These are phyloP conservation scores for Schoenoplectus tabernaemontani DNA, from an alignment of 202 grass and related monocot species.

Conservation along the genomic window DNA sequence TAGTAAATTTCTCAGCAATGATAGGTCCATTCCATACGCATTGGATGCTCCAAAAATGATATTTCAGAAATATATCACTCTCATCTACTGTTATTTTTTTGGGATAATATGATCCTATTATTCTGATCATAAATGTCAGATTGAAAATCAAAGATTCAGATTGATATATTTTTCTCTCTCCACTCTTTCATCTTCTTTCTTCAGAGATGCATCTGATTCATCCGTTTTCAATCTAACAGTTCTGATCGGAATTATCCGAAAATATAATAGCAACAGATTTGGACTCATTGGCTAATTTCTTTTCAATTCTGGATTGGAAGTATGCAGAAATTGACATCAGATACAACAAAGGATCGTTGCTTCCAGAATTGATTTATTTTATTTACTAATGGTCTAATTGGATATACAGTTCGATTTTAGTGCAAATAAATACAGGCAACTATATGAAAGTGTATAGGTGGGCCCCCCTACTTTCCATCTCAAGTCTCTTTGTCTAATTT, in stretches of 20 bases:
- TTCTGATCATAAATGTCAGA: too few relatives aligned
- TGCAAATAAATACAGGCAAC: slow-evolving; percentile 1
- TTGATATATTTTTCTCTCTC: too few relatives aligned
- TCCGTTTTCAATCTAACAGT: too few relatives aligned
- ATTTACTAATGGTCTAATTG: background rate
- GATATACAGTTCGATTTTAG: too few relatives aligned
- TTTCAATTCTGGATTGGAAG: background rate
- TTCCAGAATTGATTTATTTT: slow-evolving; percentile 8
- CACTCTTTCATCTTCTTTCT: too few relatives aligned
- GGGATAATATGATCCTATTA: too few relatives aligned
- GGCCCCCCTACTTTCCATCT: background rate
- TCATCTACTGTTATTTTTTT: background rate
- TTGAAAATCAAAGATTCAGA: too few relatives aligned
- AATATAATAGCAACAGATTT: too few relatives aligned
- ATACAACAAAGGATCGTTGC: slow-evolving; percentile 1
- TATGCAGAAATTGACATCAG: background rate
- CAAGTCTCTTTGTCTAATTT: background rate
- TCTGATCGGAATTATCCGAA: too few relatives aligned
- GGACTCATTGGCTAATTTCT: background rate
- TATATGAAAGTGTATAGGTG: background rate
- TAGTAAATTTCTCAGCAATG: background rate
- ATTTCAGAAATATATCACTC: background rate
- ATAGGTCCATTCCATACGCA: background rate
- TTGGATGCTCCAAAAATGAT: background rate
- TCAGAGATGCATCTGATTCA: too few relatives aligned